Evolutionary conservation across 192 early-diverging fungal species (phyloP).

Genomic region (Coemansia guatemalensis): DNA sequence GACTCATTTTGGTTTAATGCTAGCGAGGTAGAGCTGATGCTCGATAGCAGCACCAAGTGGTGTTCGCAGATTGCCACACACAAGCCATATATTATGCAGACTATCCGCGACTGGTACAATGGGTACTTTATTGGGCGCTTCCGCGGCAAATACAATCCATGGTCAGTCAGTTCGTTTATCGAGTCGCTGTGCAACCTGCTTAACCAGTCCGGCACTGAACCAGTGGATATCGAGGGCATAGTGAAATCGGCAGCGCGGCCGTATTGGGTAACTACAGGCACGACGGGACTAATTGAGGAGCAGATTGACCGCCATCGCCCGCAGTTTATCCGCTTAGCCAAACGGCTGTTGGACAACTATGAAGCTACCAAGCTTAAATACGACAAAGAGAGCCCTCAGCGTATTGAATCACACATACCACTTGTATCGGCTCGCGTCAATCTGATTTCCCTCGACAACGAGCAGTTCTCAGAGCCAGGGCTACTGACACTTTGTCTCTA

Average conservation of each 20-base stretch:
- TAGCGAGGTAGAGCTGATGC: slow-evolving; percentile 28
- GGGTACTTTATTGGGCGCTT: slow-evolving; percentile 39
- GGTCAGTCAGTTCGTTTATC: slow-evolving; percentile 45
- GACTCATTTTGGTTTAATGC: slow-evolving; percentile 43
- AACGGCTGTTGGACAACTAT: slow-evolving; percentile 15
- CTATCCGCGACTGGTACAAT: slow-evolving; percentile 29
- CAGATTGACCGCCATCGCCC: slow-evolving; percentile 20
- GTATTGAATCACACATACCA: not conserved
- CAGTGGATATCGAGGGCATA: not conserved
- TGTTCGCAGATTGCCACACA: slow-evolving; percentile 13
- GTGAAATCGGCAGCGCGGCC: slow-evolving; percentile 15
- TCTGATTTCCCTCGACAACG: not conserved
- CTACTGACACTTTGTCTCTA: slow-evolving; percentile 11
- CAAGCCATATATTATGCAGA: slow-evolving; percentile 19
- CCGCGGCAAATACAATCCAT: slow-evolving; percentile 50
- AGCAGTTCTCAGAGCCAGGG: not conserved
- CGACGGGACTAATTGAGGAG: slow-evolving; percentile 19
- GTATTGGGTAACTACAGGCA: slow-evolving; percentile 34
- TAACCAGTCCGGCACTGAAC: not conserved
- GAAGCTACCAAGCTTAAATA: slow-evolving; percentile 3
- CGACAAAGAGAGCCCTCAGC: not conserved
- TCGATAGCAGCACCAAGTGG: slow-evolving; percentile 25
- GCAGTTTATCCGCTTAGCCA: slow-evolving; percentile 14
- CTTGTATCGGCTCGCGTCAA: not conserved
- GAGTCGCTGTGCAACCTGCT: slow-evolving; percentile 20